Evolutionary conservation across 163 green algal genomes (phyloP).

Genomic region (Coccomyxa subellipsoidea): DNA sequence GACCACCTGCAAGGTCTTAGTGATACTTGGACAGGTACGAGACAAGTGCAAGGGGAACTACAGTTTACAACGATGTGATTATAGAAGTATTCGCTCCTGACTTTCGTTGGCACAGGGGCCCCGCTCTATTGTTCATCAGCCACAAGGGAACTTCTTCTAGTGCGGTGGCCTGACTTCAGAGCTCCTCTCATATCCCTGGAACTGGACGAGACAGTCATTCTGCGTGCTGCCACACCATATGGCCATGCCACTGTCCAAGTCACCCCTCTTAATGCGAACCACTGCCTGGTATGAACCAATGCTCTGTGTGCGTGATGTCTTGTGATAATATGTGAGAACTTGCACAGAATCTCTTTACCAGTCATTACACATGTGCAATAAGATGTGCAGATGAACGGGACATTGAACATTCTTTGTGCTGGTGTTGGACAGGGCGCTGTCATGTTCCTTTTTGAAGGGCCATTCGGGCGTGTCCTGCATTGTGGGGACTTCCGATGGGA

Average conservation of each 20-base stretch:
- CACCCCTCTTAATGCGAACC: slow-evolving; percentile 1
- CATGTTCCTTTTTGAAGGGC: slow-evolving; percentile 15
- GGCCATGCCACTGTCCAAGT: background rate
- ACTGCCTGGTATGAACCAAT: slow-evolving; percentile 7
- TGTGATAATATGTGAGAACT: too few species aligned
- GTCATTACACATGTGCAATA: background rate
- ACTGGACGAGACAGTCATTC: background rate
- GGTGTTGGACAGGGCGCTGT: background rate
- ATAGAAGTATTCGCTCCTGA: background rate
- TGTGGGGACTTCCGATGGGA: slow-evolving; percentile 7
- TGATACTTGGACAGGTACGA: background rate
- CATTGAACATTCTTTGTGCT: background rate
- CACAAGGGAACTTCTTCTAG: background rate
- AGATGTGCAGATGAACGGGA: too few species aligned
- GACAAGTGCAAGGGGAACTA: background rate
- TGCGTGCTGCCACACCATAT: background rate
- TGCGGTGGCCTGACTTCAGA: background rate
- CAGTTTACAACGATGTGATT: background rate
- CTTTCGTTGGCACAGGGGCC: background rate
- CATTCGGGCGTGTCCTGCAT: slow-evolving; percentile 7
- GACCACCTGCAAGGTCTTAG: slow-evolving; percentile 6
- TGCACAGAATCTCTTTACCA: background rate
- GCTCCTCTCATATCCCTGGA: background rate
- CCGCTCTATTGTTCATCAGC: background rate
- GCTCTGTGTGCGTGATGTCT: too few species aligned